Evolutionary conservation across 768 basidiomycete genomes (phyloP).

Genomic region (Dictyophora rubrovolvata): DNA sequence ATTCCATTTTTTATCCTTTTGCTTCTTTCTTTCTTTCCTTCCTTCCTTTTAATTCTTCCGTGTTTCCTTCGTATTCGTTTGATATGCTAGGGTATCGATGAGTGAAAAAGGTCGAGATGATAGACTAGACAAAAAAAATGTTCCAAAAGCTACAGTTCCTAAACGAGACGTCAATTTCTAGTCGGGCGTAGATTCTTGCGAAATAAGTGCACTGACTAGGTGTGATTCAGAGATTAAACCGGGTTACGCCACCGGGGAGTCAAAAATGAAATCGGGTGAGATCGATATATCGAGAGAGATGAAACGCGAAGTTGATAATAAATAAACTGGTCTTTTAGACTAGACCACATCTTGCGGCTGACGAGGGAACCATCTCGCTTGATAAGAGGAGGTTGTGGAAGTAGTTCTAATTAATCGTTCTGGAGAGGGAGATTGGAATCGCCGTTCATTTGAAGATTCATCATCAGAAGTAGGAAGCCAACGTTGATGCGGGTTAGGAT

Average conservation of each 20-base stretch:
- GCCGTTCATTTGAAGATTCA: constrained; percentile 5
- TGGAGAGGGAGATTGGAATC: neutral
- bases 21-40: neutral
- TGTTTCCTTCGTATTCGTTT: neutral
- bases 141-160: constrained; percentile 4
- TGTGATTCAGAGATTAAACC: neutral
- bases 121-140: neutral
- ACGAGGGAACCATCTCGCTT: constrained; percentile 3
- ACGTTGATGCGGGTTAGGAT: neutral
- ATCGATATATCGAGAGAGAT: neutral
- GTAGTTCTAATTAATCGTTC: neutral
- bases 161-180: neutral
- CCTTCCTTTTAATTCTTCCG: neutral
- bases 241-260: neutral
- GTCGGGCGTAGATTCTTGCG: neutral
- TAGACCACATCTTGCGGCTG: constrained; percentile 3
- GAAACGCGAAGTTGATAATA: neutral
- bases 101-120: neutral
- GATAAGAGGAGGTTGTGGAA: neutral
- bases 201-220: neutral
- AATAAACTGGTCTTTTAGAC: neutral
- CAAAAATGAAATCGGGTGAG: neutral
- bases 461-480: constrained; percentile 7
- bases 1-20: neutral
- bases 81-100: neutral